Evolutionary conservation across 139 green algal genomes (phyloP), one percentile per base, ranked within the genome.

Genomic region (Coelastrella sp.): DNA sequence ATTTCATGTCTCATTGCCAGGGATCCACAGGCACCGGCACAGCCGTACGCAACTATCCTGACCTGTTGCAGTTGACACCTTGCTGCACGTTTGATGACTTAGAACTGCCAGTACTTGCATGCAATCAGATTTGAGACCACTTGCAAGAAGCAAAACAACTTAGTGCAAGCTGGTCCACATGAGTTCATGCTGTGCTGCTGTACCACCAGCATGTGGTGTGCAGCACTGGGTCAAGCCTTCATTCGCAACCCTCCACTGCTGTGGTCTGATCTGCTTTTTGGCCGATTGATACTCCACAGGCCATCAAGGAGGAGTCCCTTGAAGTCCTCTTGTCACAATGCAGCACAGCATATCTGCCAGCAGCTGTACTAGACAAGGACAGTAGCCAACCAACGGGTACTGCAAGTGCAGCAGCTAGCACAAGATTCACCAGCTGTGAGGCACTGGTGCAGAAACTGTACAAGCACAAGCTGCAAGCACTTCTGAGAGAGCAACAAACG

Each of bases 371-470:
- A 34, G 50, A n/a, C 11, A 25, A 59, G 6, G 50, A 74, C 5
- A 32, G 34, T 35, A 53, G 62, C 40, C 35, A 37, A 41, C 69
- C 25, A 30, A 19, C 19, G 53, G 21, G 53, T 27, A 64, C 53
- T n/a, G n/a, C n/a, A n/a, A n/a, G 7, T 32, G 53, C n/a, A 80
- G 41, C 40, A 34, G 5, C 30, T 38, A 53, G 75, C 51, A 87
- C 53, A 25, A 35, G 40, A n/a, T 17, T 32, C 71, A 53, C 9
- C 74, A 81, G 51, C 50, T 43, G 25, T n/a, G 34, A 68, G 45
- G 37, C 25, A 19, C 63, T 85, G 3, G 27, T 78, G 79, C 40
- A 88, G 68, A 79, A 71, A 62, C 74, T 88, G 57, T 88, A 80
- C 74, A 75, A 76, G 41, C 63, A 83, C 62, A 88, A 88, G 63